Evolutionary conservation across 345 rosid species (phyloP).

Genomic region (Kandelia obovata): DNA sequence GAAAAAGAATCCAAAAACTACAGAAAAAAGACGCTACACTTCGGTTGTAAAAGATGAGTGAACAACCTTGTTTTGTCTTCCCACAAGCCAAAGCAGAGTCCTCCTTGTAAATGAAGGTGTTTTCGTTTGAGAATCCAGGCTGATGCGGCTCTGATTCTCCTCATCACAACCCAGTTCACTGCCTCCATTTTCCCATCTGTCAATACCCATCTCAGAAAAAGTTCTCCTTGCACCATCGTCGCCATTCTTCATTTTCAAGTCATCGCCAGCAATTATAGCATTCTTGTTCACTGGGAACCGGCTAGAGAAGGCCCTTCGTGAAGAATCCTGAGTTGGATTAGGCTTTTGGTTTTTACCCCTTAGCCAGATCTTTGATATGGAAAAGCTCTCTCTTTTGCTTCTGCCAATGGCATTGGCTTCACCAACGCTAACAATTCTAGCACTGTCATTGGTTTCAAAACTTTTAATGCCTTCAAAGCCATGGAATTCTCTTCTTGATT

Average conservation of each 20-base stretch:
- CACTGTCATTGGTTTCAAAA: constrained; percentile 18
- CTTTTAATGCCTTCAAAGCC: constrained; percentile 31
- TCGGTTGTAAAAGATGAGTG: constrained; percentile 62
- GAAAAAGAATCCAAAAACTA: constrained; percentile 7
- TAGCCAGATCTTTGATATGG: constrained; percentile 87
- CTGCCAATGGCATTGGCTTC: constrained; percentile 23
- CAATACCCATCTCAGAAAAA: constrained; percentile 35
- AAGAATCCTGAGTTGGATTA: constrained; percentile 28
- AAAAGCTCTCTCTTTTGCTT: constrained; percentile 65
- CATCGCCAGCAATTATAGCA: constrained; percentile 12
- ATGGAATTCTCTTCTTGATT: constrained; percentile 56
- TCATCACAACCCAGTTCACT: constrained; percentile 37
- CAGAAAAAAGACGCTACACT: constrained; percentile 27
- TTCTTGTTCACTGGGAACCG: constrained; percentile 39
- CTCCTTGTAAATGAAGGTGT: constrained; percentile 97
- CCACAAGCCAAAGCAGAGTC: constrained; percentile 84
- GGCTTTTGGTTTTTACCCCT: constrained; percentile 61
- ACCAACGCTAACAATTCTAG: constrained; percentile 8
- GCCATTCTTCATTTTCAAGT: constrained; percentile 28
- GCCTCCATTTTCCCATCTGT: constrained; percentile 38
- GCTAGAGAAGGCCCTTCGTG: constrained; percentile 68
- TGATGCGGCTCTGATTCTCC: constrained; percentile 42
- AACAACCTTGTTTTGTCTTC: constrained; percentile 90
- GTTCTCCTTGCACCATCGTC: constrained; percentile 26
- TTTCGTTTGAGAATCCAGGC: constrained; percentile 41